Evolutionary conservation across 345 rosid species (phyloP), one percentile per base, ranked within the genome.

Genomic region (Eucalyptus tenuipes): DNA sequence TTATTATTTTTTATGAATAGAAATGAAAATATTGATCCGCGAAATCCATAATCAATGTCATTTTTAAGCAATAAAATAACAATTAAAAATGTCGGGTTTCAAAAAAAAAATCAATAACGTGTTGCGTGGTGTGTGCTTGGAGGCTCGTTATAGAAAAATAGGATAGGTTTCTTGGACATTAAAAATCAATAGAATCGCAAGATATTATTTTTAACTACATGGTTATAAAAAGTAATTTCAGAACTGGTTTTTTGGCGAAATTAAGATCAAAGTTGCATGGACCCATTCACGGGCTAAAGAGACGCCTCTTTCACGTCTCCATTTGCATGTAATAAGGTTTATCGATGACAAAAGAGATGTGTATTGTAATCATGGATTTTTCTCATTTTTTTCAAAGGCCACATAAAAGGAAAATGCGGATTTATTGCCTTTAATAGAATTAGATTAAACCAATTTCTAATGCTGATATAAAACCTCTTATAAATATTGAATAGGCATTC

Each of bases 71-170:
- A 20, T 75, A 40, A 40, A 20, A 42, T 40, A 75, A 11, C 14
- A 40, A 40, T 20, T 40, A 20, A 40, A 75, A 40, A 40, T 75
- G 47, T 20, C 47, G 9, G 82, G 47, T 18, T 20, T 22, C 8
- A 42, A 37, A n/a, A n/a, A 66, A 13, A 64, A n/a, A 66, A 14
- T 7, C 20, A 15, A 14, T 13, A 4, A 3, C 2, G 16, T 2
- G 1, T 1, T 16, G 1, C 9, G 17, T 15, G 33, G 33, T 7
- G 18, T 10, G 0, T 13, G 18, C 33, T 29, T 1, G 4, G 2
- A 27, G 17, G 17, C 9, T 13, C 0, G 3, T 13, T 64, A 49
- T 12, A 49, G 50, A 49, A 49, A 49, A 55, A 55, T 3, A 55
- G 3, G 3, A 55, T 8, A 24, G 29, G 9, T 55, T 24, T 55